phyloP scores from a whole-genome alignment of 805 yeast species.

The Brettanomyces sp. region DNA sequence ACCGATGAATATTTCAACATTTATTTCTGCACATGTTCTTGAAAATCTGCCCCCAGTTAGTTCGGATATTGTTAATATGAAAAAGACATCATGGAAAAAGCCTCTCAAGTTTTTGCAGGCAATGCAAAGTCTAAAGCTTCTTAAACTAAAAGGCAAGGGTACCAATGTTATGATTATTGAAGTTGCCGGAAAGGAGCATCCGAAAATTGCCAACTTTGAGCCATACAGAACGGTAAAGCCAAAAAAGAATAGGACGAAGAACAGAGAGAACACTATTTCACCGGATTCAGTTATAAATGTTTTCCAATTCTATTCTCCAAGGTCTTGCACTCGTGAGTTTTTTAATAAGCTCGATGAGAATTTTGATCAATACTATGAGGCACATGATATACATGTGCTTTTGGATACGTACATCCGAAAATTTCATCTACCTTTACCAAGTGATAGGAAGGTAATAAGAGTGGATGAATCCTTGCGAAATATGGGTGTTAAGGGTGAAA shows the following conservation, averaged over 20 bases:
- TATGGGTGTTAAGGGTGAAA: constrained; percentile 27
- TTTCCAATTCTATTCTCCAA: constrained; percentile 49
- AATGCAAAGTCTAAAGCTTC: constrained; percentile 66
- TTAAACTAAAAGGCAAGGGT: constrained; percentile 74
- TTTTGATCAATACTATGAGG: constrained; percentile 36
- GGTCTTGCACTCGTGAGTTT: constrained; percentile 35
- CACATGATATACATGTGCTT: constrained; percentile 43
- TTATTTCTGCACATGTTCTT: constrained; percentile 62
- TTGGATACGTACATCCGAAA: constrained; percentile 47
- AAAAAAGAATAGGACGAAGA: not conserved
- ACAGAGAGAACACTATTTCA: not conserved
- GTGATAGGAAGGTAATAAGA: constrained; percentile 43
- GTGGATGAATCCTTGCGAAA: constrained; percentile 44
- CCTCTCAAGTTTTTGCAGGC: constrained; percentile 76
- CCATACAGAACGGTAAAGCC: constrained; percentile 43
- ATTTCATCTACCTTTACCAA: constrained; percentile 40
- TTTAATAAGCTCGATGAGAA: constrained; percentile 33
- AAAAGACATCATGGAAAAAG: constrained; percentile 85
- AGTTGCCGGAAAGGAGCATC: constrained; percentile 37
- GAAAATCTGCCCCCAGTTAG: constrained; percentile 69
- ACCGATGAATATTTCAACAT: constrained; percentile 67
- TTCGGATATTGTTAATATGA: constrained; percentile 44
- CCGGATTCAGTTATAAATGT: constrained; percentile 16
- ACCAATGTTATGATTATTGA: constrained; percentile 62
- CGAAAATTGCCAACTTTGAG: constrained; percentile 47